Conservation (phyloP, 2,329 filamentous ascomycete genomes). For the Sclerotiophoma versabilis region DNA sequence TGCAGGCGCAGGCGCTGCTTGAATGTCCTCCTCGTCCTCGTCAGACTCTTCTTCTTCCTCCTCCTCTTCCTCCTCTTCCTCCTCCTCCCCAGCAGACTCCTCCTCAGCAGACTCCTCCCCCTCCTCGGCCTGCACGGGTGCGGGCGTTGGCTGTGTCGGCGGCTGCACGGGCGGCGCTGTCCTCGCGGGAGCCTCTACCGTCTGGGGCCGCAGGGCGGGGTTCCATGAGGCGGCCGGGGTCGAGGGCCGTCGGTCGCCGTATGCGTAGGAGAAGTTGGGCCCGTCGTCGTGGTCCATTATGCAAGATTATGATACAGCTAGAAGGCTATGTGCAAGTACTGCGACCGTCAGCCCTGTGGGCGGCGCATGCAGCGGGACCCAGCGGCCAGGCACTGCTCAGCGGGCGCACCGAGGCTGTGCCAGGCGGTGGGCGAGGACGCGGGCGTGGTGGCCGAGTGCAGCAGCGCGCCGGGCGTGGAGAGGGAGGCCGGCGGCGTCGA, state of each 20-base stretch:
- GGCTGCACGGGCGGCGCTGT: slow-evolving; percentile 21
- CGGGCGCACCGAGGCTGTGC: background rate
- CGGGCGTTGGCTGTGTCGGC: slow-evolving; percentile 9
- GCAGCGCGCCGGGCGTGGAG: slow-evolving; percentile 17
- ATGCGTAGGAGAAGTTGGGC: slow-evolving; percentile 53
- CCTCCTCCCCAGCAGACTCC: slow-evolving; percentile 1
- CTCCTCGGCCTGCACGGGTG: slow-evolving; percentile 22
- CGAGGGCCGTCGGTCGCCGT: slow-evolving; percentile 31
- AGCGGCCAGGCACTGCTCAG: background rate
- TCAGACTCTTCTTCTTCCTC: slow-evolving; percentile 13
- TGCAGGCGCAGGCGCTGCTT: slow-evolving; percentile 9
- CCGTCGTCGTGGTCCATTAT: slow-evolving; percentile 47
- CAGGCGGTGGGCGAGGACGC: background rate
- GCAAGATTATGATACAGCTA: slow-evolving; percentile 33
- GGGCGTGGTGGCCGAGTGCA: background rate
- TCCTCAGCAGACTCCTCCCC: slow-evolving; percentile 25
- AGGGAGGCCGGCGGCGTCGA: slow-evolving; percentile 11
- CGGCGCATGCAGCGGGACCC: background rate
- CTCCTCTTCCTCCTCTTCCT: slow-evolving; percentile 11
- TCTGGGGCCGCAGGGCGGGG: slow-evolving; percentile 58
- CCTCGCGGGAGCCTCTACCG: slow-evolving; percentile 14
- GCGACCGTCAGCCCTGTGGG: slow-evolving; percentile 32
- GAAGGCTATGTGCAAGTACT: slow-evolving; percentile 49
- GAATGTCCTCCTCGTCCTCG: slow-evolving; percentile 12
- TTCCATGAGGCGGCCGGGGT: slow-evolving; percentile 57